Conservation (phyloP, 371 early-diverging fungal species). For the Lichtheimia hyalospora region DNA sequence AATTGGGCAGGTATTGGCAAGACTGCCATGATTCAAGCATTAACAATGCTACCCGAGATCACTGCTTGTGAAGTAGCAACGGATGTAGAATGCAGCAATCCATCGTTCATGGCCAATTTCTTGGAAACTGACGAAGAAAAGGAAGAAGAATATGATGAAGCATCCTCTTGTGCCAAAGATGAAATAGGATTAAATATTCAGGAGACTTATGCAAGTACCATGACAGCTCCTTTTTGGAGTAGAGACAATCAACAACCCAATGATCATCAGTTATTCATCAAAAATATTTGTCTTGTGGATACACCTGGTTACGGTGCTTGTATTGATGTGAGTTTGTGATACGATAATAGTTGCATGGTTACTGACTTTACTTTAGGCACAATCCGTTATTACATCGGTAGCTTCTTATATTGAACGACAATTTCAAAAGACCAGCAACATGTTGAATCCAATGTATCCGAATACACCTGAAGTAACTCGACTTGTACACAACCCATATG, state of each 20-base stretch:
- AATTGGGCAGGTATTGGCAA: constrained; percentile 47
- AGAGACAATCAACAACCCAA: constrained; percentile 6
- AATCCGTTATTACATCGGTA: constrained; percentile 28
- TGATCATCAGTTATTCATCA: constrained; percentile 9
- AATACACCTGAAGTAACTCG: constrained; percentile 18
- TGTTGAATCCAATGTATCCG: constrained; percentile 24
- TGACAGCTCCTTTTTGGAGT: constrained; percentile 22
- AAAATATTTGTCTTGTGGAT: constrained; percentile 54
- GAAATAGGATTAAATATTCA: constrained; percentile 10
- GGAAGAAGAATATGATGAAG: constrained; percentile 9
- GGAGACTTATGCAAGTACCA: constrained; percentile 37
- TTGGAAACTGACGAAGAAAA: not conserved
- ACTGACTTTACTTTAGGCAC: constrained; percentile 21
- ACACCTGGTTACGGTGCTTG: constrained; percentile 61
- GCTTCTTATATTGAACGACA: constrained; percentile 37
- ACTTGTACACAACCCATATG: constrained; percentile 33
- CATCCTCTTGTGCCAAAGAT: not conserved
- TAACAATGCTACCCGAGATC: constrained; percentile 40
- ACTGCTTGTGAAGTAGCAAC: constrained; percentile 26
- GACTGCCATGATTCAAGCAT: constrained; percentile 45
- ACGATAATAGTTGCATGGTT: not conserved
- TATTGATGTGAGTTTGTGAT: constrained; percentile 36
- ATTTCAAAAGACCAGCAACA: constrained; percentile 29
- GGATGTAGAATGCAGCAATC: constrained; percentile 9
- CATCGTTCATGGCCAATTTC: constrained; percentile 1